A percentile compares a stretch with the other conserved stretches of the same genome.
These are phyloP conservation scores for Cystobasidium tubakii DNA, from an alignment of 768 basidiomycete genomes.

Conservation along the genomic window DNA sequence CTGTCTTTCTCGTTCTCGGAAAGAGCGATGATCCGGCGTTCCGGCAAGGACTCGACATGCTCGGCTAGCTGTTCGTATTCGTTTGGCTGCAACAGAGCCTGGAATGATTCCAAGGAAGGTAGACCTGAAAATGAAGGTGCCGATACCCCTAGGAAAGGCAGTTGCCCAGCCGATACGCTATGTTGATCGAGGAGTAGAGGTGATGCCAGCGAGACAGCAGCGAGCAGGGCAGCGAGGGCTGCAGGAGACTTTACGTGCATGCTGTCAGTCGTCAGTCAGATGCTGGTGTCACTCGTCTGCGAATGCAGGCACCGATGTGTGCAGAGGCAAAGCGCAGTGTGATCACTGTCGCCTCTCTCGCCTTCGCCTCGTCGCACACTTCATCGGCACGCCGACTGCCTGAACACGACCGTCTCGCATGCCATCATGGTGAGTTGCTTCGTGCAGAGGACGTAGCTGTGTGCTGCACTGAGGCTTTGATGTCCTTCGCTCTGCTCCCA, in stretches of 20 bases:
- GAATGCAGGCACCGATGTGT: neutral
- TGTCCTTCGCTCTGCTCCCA: neutral
- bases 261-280: neutral
- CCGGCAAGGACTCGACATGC: constrained; percentile 40
- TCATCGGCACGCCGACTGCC: too few species aligned
- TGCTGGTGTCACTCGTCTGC: too few species aligned
- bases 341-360: neutral
- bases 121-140: neutral
- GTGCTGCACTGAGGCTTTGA: neutral
- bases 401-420: neutral
- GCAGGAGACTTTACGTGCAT: neutral
- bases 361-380: neutral
- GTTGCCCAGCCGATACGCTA: too few species aligned
- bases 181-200: neutral
- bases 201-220: constrained; percentile 1
- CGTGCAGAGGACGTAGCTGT: neutral
- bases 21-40: constrained; percentile 38
- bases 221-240: neutral
- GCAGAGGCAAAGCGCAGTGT: neutral
- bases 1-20: neutral
- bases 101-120: neutral
- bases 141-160: constrained; percentile 11
- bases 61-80: constrained; percentile 24
- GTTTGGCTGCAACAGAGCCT: neutral
- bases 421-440: neutral